Evolutionary conservation across 805 yeast genomes (phyloP), one percentile per base, ranked within the genome.

Genomic region (Blastobotrys terrestris): DNA sequence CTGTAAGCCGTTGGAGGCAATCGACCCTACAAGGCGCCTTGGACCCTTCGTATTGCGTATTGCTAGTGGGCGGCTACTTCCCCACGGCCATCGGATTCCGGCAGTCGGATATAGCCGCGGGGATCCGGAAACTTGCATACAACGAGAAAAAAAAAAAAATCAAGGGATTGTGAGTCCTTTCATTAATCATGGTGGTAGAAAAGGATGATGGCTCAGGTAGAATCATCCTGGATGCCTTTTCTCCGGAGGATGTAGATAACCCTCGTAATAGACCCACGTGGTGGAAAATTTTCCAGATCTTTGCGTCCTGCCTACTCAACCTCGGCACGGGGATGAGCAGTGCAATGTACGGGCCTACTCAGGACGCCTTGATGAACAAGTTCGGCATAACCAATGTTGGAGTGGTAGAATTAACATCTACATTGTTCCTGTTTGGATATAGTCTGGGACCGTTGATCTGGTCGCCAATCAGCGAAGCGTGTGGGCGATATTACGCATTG

Each of bases 241-340:
- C 56, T 54, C 64, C 22, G 56, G 35, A 26, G 8, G 35, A 26
- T 11, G 8, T 11, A 26, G 35, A 26, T 26, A 26, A 26, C 35
- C 35, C 35, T 5, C 35, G 35, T 11, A 26, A 26, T 11, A 11
- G 35, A 11, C 11, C 35, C 35, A 26, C 35, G 5, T 5, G 8
- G 35, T 26, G 35, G 35, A 26, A 26, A 11, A 26, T 26, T 26
- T 26, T 26, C 35, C 35, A 26, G 35, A 26, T 26, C 35, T 26
- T 26, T 26, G 35, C 35, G 35, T 26, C 35, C 11, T 26, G 35
- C 11, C 35, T 26, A 11, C 11, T 26, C 8, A 26, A 26, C 11
- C 5, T 26, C 35, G 35, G 35, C 35, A 26, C 35, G 8, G 35
- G 35, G 5, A 26, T 26, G 35, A 26, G 35, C 35, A 26, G 35